Percentiles rank a stretch among this genome's conserved stretches.
These are phyloP conservation scores for Botrytis fragariae DNA, from an alignment of 2,329 filamentous ascomycete species.

Conservation along the genomic window DNA sequence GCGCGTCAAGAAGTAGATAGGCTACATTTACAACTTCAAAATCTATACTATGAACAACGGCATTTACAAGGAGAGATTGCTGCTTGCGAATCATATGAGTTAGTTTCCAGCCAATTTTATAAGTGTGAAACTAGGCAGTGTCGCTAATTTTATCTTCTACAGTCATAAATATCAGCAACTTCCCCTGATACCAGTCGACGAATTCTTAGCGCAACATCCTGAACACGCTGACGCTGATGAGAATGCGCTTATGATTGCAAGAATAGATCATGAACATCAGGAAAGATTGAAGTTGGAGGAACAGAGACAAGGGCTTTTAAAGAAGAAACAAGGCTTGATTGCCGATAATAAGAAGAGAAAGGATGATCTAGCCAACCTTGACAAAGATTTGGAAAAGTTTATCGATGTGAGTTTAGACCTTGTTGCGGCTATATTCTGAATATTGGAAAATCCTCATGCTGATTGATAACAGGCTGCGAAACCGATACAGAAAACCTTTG, in stretches of 20 bases:
- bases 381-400: conserved; percentile 90
- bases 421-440: background rate
- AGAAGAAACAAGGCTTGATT: conserved; percentile 66
- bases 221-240: conserved; percentile 71
- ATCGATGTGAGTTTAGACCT: conserved; percentile 64
- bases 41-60: conserved; percentile 92
- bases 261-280: conserved; percentile 85
- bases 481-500: conserved; percentile 82
- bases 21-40: conserved; percentile 89
- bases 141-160: conserved; percentile 10
- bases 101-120: conserved; percentile 42
- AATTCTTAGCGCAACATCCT: conserved; percentile 75
- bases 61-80: conserved; percentile 87
- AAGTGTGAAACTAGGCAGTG: background rate
- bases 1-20: conserved; percentile 87
- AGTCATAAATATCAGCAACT: conserved; percentile 87
- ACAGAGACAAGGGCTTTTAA: conserved; percentile 73
- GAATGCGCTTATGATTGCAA: conserved; percentile 80
- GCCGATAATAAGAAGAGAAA: conserved; percentile 87
- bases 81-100: conserved; percentile 91
- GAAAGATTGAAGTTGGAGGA: conserved; percentile 85
- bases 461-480: conserved; percentile 64
- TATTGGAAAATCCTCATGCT: conserved; percentile 13
- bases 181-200: conserved; percentile 77
- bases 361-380: conserved; percentile 86